phyloP scores from a whole-genome alignment of 345 rosid genomes.

The Rhodomyrtus tomentosa region DNA sequence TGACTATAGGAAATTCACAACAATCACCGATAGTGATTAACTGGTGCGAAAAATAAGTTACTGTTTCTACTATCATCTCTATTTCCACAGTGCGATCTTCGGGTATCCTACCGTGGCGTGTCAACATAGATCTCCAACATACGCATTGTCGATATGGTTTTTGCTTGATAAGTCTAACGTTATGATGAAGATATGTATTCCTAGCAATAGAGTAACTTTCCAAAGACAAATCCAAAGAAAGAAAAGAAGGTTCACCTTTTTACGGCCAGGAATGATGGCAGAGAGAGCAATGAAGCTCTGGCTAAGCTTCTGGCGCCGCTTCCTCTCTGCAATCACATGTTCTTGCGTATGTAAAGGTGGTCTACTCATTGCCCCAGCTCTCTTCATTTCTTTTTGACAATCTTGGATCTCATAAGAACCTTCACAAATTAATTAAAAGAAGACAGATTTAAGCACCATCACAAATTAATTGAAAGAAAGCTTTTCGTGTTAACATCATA shows the following conservation, averaged over 20 bases:
- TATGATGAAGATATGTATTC: background rate
- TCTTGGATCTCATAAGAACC: background rate
- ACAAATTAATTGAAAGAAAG: background rate
- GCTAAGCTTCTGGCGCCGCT: conserved; percentile 67
- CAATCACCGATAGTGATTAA: background rate
- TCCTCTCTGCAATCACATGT: conserved; percentile 79
- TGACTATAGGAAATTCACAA: background rate
- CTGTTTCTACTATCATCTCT: background rate
- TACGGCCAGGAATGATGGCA: conserved; percentile 63
- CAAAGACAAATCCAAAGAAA: background rate
- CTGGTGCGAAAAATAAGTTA: background rate
- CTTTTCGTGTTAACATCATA: background rate
- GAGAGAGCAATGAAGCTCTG: conserved; percentile 64
- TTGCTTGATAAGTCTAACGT: background rate
- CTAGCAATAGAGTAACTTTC: background rate
- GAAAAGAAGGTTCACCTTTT: conserved; percentile 30
- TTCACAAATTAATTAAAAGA: background rate
- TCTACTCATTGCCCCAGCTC: conserved; percentile 15
- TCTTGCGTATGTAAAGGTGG: conserved; percentile 43
- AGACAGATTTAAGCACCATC: background rate
- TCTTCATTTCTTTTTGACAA: conserved; percentile 5
- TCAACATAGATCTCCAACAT: background rate
- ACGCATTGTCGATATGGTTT: background rate
- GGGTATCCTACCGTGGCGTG: background rate
- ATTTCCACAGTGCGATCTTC: background rate